Evolutionary conservation across 129 eudicot genomes (phyloP).

Genomic region (Flaveria trinervia): DNA sequence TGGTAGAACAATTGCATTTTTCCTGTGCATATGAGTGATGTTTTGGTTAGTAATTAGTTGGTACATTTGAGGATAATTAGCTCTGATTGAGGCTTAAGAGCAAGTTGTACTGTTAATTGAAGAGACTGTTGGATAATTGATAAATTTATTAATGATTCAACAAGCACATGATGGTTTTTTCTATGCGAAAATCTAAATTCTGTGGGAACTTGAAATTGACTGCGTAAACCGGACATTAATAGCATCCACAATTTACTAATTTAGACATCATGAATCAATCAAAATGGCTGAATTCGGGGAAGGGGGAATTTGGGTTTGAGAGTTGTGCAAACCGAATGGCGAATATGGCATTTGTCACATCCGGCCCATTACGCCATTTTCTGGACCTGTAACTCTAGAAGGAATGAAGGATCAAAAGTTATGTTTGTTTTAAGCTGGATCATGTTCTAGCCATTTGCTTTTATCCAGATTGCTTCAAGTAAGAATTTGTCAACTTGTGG

Average conservation of each 20-base stretch:
- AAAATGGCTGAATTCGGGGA: not conserved
- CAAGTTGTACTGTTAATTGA: not conserved
- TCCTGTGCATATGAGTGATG: not conserved
- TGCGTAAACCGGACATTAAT: not conserved
- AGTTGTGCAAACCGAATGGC: too few relatives aligned
- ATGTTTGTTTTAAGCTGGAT: not conserved
- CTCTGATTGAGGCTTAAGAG: not conserved
- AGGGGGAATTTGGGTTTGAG: too few relatives aligned
- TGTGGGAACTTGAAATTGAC: too few relatives aligned
- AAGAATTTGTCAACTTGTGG: not conserved
- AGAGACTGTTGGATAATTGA: not conserved
- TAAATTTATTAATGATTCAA: not conserved
- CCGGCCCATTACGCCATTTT: not conserved
- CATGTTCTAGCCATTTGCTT: not conserved
- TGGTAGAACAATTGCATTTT: slow-evolving; percentile 1
- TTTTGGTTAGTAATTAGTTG: not conserved
- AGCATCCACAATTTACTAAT: not conserved
- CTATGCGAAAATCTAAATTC: not conserved
- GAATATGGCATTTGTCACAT: not conserved
- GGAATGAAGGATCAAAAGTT: not conserved
- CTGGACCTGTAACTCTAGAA: not conserved
- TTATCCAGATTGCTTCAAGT: not conserved
- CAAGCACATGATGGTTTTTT: not conserved
- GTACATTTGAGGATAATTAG: not conserved
- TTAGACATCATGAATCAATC: not conserved